These are phyloP conservation scores for Coemansia sp. DNA, from an alignment of 192 early-diverging fungal species.

Conservation along the genomic window DNA sequence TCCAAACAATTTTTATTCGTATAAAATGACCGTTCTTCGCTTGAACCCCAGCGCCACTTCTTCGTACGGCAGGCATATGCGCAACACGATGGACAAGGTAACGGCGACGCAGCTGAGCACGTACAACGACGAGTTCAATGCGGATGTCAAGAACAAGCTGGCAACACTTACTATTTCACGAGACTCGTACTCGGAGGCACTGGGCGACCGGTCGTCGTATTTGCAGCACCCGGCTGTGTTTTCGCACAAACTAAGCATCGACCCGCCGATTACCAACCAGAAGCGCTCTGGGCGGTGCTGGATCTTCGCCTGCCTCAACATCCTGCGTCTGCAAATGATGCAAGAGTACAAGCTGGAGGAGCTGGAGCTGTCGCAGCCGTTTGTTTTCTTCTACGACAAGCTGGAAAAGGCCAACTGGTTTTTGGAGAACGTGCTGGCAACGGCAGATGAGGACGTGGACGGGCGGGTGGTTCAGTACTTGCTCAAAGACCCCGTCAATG, in stretches of 20 bases:
- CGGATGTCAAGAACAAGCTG: slow-evolving; percentile 67
- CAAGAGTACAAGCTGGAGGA: slow-evolving; percentile 74
- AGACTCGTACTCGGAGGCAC: slow-evolving; percentile 58
- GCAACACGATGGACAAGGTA: slow-evolving; percentile 20
- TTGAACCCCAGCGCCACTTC: slow-evolving; percentile 15
- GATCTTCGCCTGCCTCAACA: slow-evolving; percentile 79
- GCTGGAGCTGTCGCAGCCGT: slow-evolving; percentile 77
- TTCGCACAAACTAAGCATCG: slow-evolving; percentile 52
- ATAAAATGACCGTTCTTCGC: slow-evolving; percentile 38
- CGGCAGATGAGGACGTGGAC: slow-evolving; percentile 61
- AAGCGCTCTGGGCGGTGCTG: slow-evolving; percentile 76
- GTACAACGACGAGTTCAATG: slow-evolving; percentile 53
- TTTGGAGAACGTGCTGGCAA: slow-evolving; percentile 70
- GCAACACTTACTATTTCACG: slow-evolving; percentile 65
- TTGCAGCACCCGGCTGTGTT: slow-evolving; percentile 38
- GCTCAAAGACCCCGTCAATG: slow-evolving; percentile 63
- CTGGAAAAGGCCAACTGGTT: slow-evolving; percentile 83
- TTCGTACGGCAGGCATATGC: slow-evolving; percentile 40
- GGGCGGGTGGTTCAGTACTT: slow-evolving; percentile 71
- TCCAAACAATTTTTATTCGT: not conserved
- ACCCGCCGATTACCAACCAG: slow-evolving; percentile 67
- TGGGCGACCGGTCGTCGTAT: slow-evolving; percentile 58
- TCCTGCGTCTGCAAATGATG: slow-evolving; percentile 67
- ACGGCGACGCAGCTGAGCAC: slow-evolving; percentile 29
- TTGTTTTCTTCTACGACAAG: slow-evolving; percentile 76